Conservation (phyloP, 768 basidiomycete species). For the Podaxis sp. region DNA sequence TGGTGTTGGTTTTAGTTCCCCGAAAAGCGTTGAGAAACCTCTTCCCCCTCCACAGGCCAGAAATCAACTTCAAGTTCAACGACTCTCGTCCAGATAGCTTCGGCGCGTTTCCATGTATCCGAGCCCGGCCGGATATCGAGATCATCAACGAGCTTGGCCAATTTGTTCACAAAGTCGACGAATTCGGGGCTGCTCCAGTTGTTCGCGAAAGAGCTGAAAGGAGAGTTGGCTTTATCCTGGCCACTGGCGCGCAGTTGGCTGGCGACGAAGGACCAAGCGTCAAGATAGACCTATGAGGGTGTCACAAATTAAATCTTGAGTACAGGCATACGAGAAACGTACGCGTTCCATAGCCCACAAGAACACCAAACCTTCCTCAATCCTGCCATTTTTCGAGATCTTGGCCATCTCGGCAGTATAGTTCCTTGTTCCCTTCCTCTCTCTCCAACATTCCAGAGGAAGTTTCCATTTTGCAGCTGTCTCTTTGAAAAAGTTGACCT, state of each 20-base stretch:
- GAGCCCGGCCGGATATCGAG: constrained; percentile 37
- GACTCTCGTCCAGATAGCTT: constrained; percentile 56
- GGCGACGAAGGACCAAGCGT: constrained; percentile 62
- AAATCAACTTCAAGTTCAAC: constrained; percentile 61
- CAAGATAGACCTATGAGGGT: constrained; percentile 57
- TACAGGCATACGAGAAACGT: not conserved
- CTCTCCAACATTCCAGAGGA: constrained; percentile 46
- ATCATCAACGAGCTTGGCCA: constrained; percentile 48
- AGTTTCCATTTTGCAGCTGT: constrained; percentile 46
- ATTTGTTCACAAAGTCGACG: constrained; percentile 47
- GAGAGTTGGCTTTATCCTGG: constrained; percentile 20
- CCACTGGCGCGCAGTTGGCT: constrained; percentile 14
- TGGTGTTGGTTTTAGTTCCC: not conserved
- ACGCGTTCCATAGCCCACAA: constrained; percentile 84
- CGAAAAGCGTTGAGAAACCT: constrained; percentile 15
- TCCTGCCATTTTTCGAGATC: constrained; percentile 39
- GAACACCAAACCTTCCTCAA: constrained; percentile 69
- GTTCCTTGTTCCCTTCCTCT: constrained; percentile 61
- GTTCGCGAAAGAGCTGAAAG: constrained; percentile 49
- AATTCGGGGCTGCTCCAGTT: constrained; percentile 66
- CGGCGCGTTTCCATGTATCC: constrained; percentile 37
- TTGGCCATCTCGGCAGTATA: constrained; percentile 74
- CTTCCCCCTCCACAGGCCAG: constrained; percentile 51
- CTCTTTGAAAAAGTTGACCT: constrained; percentile 60
- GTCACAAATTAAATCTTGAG: not conserved